These are phyloP conservation scores for Craterostigma plantagineum DNA, from an alignment of 257 asterid species.

Conservation along the genomic window DNA sequence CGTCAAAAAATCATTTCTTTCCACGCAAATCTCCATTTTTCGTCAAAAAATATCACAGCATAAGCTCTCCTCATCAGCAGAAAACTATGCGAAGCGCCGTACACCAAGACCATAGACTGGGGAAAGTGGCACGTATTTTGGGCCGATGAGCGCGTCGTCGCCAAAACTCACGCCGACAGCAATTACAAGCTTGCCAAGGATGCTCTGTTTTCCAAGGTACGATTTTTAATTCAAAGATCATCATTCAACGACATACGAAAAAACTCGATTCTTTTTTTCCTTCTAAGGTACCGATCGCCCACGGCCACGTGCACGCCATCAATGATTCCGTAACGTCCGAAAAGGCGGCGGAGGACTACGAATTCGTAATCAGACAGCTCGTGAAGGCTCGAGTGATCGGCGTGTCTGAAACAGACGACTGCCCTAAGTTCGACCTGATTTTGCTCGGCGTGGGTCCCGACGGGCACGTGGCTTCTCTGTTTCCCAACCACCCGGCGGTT, in stretches of 20 bases:
- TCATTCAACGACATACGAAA: too few species aligned
- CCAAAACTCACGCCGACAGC: conserved; percentile 79
- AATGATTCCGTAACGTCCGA: conserved; percentile 69
- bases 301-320: conserved; percentile 68
- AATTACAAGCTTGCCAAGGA: conserved; percentile 85
- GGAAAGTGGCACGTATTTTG: conserved; percentile 76
- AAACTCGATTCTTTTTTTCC: too few species aligned
- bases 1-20: conserved; percentile 6
- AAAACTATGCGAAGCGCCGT: conserved; percentile 83
- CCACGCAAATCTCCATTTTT: background rate
- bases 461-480: conserved; percentile 59
- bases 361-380: conserved; percentile 64
- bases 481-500: conserved; percentile 34
- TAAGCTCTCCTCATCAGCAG: conserved; percentile 20
- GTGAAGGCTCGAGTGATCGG: conserved; percentile 60
- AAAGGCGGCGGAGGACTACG: conserved; percentile 76
- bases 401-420: conserved; percentile 20
- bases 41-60: conserved; percentile 1
- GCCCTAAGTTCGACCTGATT: conserved; percentile 56
- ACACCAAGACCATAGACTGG: conserved; percentile 91
- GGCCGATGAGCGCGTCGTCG: conserved; percentile 89
- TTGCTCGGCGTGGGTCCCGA: conserved; percentile 71
- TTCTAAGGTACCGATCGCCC: conserved; percentile 66
- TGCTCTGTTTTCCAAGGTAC: conserved; percentile 74
- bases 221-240: too few species aligned